A percentile compares a stretch with the other conserved stretches of the same genome.
phyloP scores from a whole-genome alignment of 352 stramenopile genomes.

The Phytophthora podocarpi region DNA sequence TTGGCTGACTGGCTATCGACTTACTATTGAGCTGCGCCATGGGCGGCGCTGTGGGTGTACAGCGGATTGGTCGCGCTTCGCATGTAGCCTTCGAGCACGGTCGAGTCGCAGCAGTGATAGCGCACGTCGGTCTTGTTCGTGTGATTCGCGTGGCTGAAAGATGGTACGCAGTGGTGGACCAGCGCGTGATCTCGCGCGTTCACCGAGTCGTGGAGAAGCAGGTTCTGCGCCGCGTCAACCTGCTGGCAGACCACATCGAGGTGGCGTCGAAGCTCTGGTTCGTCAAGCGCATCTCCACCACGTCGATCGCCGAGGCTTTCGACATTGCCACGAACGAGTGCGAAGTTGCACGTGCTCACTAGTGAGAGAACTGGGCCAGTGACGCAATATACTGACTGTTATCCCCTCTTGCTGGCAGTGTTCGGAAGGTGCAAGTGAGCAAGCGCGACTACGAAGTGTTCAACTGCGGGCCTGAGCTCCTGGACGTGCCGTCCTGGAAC shows the following conservation, averaged over 20 bases:
- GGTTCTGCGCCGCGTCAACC: constrained; percentile 46
- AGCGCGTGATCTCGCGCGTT: constrained; percentile 54
- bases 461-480: constrained; percentile 54
- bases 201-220: constrained; percentile 58
- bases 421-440: constrained; percentile 51
- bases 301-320: constrained; percentile 57
- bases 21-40: constrained; percentile 22
- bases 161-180: constrained; percentile 60
- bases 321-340: constrained; percentile 56
- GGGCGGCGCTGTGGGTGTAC: constrained; percentile 57
- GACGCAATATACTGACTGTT: background rate
- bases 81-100: constrained; percentile 35
- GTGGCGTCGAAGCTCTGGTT: constrained; percentile 65
- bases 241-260: constrained; percentile 54
- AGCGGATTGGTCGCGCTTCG: constrained; percentile 20
- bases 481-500: constrained; percentile 49
- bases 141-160: constrained; percentile 41
- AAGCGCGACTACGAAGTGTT: constrained; percentile 63
- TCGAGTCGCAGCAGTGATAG: constrained; percentile 29
- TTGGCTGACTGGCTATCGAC: no score
- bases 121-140: constrained; percentile 39
- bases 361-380: background rate
- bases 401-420: constrained; percentile 29
- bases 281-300: constrained; percentile 68
- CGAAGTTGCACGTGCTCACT: constrained; percentile 1